Base-by-base conservation (phyloP, 192 early-diverging fungal species). In the Gigaspora rosea region DNA sequence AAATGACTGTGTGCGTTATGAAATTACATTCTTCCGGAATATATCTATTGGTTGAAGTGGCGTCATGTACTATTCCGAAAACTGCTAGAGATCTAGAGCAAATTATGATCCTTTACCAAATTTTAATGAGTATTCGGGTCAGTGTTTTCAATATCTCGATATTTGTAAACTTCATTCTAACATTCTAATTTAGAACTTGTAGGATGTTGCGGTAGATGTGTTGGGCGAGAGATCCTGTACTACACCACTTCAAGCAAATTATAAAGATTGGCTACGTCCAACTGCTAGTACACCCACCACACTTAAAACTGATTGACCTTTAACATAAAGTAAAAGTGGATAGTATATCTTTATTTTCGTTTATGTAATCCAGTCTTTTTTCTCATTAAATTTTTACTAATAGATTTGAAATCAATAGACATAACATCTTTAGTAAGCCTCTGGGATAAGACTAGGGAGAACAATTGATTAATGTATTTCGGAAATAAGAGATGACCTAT, bases 41-140 rank as follows among this genome's bases (percentile, higher is more conserved):
- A n/a, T 74, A 74, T 74, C 32, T 74, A 62, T 9, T 74, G 10
- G 72, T 74, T 74, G 57, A 74, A 47, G 41, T 74, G 57, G 72
- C 22, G 1, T 46, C 33, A 13, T 62, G 72, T 41, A 62, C 36
- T 20, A 62, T 74, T n/a, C 18, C 46, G 8, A 74, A 62, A 46
- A 27, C 72, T 74, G 20, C 48, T 74, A 36, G 41, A 20, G 72
- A 74, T 15, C 18, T 74, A 11, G 58, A 47, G 35, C 33, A 7
- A 2, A 47, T 74, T 62, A 74, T 49, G 46, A 74, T n/a, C 5
- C 41, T 74, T 36, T 33, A 74, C 27, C 57, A 74, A 49, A 48
- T 62, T 61, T 74, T 74, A 32, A 74, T 74, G 59, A 62, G 58
- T 46, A 74, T 74, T 12, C 33, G 41, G 72, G 72, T 74, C 15